A percentile compares a stretch with the other conserved stretches of the same genome.
phyloP scores from a whole-genome alignment of 768 basidiomycete species.

The Gloeopeniophorella convolvens region DNA sequence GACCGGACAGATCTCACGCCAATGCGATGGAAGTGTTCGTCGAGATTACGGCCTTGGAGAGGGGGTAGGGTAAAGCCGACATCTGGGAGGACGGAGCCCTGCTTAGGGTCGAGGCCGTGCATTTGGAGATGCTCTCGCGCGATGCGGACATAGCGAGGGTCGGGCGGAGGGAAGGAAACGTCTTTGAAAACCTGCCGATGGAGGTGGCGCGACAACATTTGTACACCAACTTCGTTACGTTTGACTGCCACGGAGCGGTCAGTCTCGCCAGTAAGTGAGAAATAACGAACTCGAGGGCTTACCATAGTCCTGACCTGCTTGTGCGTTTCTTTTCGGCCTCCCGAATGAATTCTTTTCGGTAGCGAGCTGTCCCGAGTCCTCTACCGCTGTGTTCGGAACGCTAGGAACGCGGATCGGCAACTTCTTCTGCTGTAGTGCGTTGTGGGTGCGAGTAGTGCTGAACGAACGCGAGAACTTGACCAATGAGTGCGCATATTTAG shows the following conservation, averaged over 20 bases:
- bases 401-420: too few species aligned
- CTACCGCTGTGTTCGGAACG: not conserved
- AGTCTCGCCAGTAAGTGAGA: too few species aligned
- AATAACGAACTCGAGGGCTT: too few species aligned
- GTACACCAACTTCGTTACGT: slow-evolving; percentile 88
- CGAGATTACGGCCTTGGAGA: slow-evolving; percentile 72
- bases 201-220: slow-evolving; percentile 76
- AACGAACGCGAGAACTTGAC: not conserved
- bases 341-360: too few species aligned
- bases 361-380: too few species aligned
- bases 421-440: not conserved
- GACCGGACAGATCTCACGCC: slow-evolving; percentile 66
- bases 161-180: slow-evolving; percentile 55
- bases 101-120: slow-evolving; percentile 75
- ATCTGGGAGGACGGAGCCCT: slow-evolving; percentile 76
- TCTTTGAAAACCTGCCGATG: slow-evolving; percentile 80
- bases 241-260: slow-evolving; percentile 35
- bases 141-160: slow-evolving; percentile 59
- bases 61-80: slow-evolving; percentile 76
- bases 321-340: not conserved
- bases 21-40: slow-evolving; percentile 85
- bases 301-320: slow-evolving; percentile 4
- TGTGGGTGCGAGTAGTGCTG: not conserved
- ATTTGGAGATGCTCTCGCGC: slow-evolving; percentile 72
- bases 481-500: slow-evolving; percentile 5